Conservation (phyloP, 352 stramenopile genomes). For the Pythium utonaiense region DNA sequence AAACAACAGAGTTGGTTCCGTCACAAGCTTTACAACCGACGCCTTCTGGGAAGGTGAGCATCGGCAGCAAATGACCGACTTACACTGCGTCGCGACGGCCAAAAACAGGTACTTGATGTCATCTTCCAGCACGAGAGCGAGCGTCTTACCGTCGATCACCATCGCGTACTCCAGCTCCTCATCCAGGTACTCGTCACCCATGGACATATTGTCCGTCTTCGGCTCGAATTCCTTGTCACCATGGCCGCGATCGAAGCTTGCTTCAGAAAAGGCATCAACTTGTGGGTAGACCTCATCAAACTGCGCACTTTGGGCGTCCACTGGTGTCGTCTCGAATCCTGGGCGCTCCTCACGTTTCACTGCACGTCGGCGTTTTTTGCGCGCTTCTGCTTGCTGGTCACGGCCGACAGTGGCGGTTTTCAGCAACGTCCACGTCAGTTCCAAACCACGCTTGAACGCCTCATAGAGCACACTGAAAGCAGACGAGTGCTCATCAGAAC, state of each 20-base stretch:
- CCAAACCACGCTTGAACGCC: slow-evolving; percentile 62
- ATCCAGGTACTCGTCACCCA: slow-evolving; percentile 50
- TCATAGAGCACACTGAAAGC: slow-evolving; percentile 72
- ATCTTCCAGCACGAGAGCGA: slow-evolving; percentile 78
- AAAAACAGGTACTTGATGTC: slow-evolving; percentile 90
- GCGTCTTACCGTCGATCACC: slow-evolving; percentile 88
- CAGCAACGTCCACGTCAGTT: slow-evolving; percentile 61
- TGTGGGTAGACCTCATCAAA: slow-evolving; percentile 75
- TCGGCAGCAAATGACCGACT: slow-evolving; percentile 87
- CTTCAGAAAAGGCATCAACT: slow-evolving; percentile 51
- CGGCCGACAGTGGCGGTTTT: slow-evolving; percentile 71
- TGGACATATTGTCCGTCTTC: slow-evolving; percentile 29
- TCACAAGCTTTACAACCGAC: slow-evolving; percentile 83
- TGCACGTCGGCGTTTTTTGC: slow-evolving; percentile 62
- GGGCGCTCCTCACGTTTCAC: slow-evolving; percentile 45
- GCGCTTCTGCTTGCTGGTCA: slow-evolving; percentile 61
- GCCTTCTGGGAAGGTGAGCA: slow-evolving; percentile 85
- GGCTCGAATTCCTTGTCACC: slow-evolving; percentile 72
- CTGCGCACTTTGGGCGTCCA: slow-evolving; percentile 31
- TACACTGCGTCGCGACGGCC: slow-evolving; percentile 84
- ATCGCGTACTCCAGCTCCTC: slow-evolving; percentile 86
- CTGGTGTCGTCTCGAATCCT: slow-evolving; percentile 28
- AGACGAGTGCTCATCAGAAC: slow-evolving; percentile 79
- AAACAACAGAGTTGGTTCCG: slow-evolving; percentile 85
- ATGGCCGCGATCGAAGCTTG: slow-evolving; percentile 50